Evolutionary conservation across 805 yeast species (phyloP), one percentile per base, ranked within the genome.

Genomic region (Ogataea zsoltii): DNA sequence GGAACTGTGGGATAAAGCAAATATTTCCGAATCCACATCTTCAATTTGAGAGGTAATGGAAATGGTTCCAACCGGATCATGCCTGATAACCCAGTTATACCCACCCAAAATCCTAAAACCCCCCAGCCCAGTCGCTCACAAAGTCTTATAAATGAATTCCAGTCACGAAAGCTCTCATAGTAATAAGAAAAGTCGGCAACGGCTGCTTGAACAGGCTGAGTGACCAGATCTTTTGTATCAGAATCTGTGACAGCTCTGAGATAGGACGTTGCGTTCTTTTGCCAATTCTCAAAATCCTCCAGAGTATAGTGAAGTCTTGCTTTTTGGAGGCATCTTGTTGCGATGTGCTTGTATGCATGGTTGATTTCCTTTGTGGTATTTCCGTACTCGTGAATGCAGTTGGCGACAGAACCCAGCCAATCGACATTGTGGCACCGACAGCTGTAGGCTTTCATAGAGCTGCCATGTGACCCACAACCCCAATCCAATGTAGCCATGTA

Each of bases 51-150:
- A 4, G 40, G 40, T 11, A 37, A 2, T 9, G 21, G 17, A 7
- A 26, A 11, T 19, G 17, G 44, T 42, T 35, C 6, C 30, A 44
- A 45, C 40, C 72, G 67, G 40, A 55, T 42, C 1, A 68, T 7
- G 2, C 71, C 62, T 0, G 66, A 67, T 1, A 68, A 30, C 0
- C 58, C 34, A 19, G 74, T 41, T 13, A 74, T 50, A 5, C 63
- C 55, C 0, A 57, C 58, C 77, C 77, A 74, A 45, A 61, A 73
- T 45, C 69, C 69, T 19, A 71, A 60, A 31, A 61, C 56, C n/a
- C 76, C 78, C 77, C 77, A 74, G 10, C 74, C 76, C 41, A 66
- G 66, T 56, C 71, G 48, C 34, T 54, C 73, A 15, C 74, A 67
- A 38, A 69, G 58, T 19, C 62, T 47, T 7, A 72, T 71, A 28